These are phyloP conservation scores for Aureobasidium sp. DNA, from an alignment of 2,329 filamentous ascomycete species.

Conservation along the genomic window DNA sequence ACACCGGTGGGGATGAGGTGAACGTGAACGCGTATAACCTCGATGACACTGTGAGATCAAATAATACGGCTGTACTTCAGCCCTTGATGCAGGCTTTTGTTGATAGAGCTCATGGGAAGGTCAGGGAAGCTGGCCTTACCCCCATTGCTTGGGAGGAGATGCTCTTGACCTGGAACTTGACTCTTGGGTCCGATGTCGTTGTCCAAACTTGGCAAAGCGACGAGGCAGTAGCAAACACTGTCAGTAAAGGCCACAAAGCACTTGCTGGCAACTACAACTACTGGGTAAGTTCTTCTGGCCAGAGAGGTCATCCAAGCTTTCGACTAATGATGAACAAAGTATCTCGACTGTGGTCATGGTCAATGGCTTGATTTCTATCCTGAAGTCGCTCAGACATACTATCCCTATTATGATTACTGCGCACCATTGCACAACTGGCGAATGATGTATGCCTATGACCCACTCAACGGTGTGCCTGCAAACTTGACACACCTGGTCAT, in stretches of 20 bases:
- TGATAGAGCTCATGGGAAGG: conserved; percentile 59
- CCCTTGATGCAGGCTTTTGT: conserved; percentile 75
- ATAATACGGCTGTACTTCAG: conserved; percentile 56
- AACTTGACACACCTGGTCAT: conserved; percentile 61
- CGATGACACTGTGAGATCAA: conserved; percentile 65
- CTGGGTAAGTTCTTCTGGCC: conserved; percentile 50
- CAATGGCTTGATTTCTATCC: conserved; percentile 68
- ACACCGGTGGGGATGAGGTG: conserved; percentile 82
- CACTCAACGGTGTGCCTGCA: conserved; percentile 55
- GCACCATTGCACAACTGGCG: conserved; percentile 74
- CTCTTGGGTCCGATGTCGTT: conserved; percentile 61
- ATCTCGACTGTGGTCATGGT: conserved; percentile 76
- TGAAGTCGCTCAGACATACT: conserved; percentile 46
- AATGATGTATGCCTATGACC: conserved; percentile 73
- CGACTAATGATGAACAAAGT: conserved; percentile 39
- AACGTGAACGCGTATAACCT: conserved; percentile 68
- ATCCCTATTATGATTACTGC: conserved; percentile 77
- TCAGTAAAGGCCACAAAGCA: conserved; percentile 59
- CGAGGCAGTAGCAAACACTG: conserved; percentile 53
- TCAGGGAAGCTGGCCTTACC: conserved; percentile 57
- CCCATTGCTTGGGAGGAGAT: conserved; percentile 89
- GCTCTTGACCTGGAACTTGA: conserved; percentile 69
- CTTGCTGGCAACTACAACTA: conserved; percentile 70
- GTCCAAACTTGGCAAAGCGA: conserved; percentile 73
- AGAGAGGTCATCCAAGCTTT: not conserved